Evolutionary conservation across 805 yeast species (phyloP), one percentile per base, ranked within the genome.

Genomic region (Brettanomyces nanus): DNA sequence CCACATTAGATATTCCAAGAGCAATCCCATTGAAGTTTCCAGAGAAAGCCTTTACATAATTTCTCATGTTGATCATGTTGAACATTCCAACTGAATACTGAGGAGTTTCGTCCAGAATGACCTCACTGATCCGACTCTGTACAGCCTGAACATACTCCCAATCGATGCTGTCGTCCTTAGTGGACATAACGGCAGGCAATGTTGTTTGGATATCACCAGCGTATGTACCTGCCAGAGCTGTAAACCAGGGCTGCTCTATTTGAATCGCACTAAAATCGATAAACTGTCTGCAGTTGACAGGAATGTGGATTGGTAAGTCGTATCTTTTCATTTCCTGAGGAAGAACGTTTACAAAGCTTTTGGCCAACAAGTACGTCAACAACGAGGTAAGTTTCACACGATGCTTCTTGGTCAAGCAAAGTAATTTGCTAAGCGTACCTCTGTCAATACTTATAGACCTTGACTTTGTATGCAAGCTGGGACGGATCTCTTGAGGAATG

Each of bases 381-480:
- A 33, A 17, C 13, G 28, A 15, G 14, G 36, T 33, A 6, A 33
- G 36, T 26, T 17, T 33, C 10, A 33, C 36, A 15, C 15, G 9
- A 23, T 33, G 28, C 9, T 23, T 21, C 19, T 23, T 20, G 3
- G 29, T n/a, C 18, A 23, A 10, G 20, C 25, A 5, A 19, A 33
- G 17, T 11, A 33, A 23, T 17, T 15, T 11, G 9, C 25, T 21
- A 13, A 22, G 14, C n/a, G 2, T n/a, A 14, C 13, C 21, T 15
- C 15, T 23, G 19, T 14, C 19, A n/a, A 33, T 14, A 6, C 19
- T 10, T 11, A 33, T 19, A 6, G 18, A 17, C 28, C 25, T 14
- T 5, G 25, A 21, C 3, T 21, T 13, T 9, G 36, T 33, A 14
- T 23, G 15, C 35, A 32, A n/a, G 7, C 29, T n/a, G 11, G 36